Conservation (phyloP, 768 basidiomycete genomes). For the Pisolithus marmoratus region DNA sequence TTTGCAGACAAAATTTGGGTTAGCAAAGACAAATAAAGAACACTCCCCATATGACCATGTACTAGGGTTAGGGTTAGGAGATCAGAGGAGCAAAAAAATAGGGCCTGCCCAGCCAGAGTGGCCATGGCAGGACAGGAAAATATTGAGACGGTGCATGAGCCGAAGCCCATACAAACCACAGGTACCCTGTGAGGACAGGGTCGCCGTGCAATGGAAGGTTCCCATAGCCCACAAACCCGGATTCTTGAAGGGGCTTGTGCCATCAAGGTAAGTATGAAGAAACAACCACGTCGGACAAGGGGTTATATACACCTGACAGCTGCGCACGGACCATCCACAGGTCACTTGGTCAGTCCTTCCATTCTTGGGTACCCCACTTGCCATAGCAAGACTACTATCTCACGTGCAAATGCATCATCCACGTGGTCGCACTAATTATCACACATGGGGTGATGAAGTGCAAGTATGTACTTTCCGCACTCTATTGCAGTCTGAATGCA, state of each 20-base stretch:
- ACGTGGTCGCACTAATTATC: neutral
- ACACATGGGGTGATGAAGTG: neutral
- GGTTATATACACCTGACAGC: slow-evolving; percentile 8
- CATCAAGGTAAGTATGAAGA: slow-evolving; percentile 62
- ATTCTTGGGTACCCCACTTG: neutral
- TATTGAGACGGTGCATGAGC: slow-evolving; percentile 77
- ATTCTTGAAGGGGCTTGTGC: slow-evolving; percentile 49
- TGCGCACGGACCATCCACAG: slow-evolving; percentile 22
- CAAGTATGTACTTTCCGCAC: neutral
- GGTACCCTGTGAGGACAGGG: slow-evolving; percentile 44
- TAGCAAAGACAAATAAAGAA: no score
- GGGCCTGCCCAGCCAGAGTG: slow-evolving; percentile 49
- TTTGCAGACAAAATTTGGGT: no score
- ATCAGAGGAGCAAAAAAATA: slow-evolving; percentile 22
- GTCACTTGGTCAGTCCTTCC: neutral
- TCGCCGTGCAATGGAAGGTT: slow-evolving; percentile 52
- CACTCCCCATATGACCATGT: neutral
- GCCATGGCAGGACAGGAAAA: slow-evolving; percentile 67
- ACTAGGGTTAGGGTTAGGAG: slow-evolving; percentile 27
- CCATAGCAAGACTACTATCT: neutral
- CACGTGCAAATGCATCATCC: no score
- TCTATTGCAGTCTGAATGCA: neutral
- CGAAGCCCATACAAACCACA: slow-evolving; percentile 52
- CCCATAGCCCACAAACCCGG: slow-evolving; percentile 52
- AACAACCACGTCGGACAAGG: rapidly evolving